These are phyloP conservation scores for Mortierella sp. DNA, from an alignment of 371 early-diverging fungal genomes.

Conservation along the genomic window DNA sequence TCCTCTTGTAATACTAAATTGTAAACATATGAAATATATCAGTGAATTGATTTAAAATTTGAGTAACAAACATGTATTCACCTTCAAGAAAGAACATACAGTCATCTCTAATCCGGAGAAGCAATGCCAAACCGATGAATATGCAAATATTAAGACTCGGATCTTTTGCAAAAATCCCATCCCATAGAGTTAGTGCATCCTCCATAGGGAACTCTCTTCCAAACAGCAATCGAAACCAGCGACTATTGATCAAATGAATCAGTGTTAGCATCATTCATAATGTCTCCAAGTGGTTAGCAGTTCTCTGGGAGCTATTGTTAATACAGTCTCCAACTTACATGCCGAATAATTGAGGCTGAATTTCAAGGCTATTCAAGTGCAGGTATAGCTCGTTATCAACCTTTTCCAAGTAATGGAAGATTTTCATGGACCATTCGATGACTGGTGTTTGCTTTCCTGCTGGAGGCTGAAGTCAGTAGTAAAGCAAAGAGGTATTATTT, in stretches of 20 bases:
- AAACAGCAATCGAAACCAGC: conserved; percentile 95
- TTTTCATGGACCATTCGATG: conserved; percentile 77
- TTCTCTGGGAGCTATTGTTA: not conserved
- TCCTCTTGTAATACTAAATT: conserved; percentile 77
- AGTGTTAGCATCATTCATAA: no score
- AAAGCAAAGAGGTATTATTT: not conserved
- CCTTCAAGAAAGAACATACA: conserved; percentile 61
- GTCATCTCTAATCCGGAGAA: conserved; percentile 81
- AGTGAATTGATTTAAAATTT: not conserved
- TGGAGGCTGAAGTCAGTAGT: conserved; percentile 58
- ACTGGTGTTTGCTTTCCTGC: conserved; percentile 82
- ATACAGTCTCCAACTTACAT: conserved; percentile 66
- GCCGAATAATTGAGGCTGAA: conserved; percentile 95
- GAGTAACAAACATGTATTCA: not conserved
- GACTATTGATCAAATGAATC: conserved; percentile 59
- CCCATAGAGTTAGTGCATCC: conserved; percentile 87
- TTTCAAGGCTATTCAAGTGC: conserved; percentile 78
- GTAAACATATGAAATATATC: not conserved
- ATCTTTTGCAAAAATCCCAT: conserved; percentile 88
- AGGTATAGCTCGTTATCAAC: conserved; percentile 78
- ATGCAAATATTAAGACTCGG: conserved; percentile 80
- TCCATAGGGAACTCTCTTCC: conserved; percentile 87
- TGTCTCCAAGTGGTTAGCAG: not conserved
- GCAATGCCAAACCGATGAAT: conserved; percentile 83
- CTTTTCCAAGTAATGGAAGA: conserved; percentile 64